phyloP scores from a whole-genome alignment of 129 eudicot species.

The Artemisia argyi region DNA sequence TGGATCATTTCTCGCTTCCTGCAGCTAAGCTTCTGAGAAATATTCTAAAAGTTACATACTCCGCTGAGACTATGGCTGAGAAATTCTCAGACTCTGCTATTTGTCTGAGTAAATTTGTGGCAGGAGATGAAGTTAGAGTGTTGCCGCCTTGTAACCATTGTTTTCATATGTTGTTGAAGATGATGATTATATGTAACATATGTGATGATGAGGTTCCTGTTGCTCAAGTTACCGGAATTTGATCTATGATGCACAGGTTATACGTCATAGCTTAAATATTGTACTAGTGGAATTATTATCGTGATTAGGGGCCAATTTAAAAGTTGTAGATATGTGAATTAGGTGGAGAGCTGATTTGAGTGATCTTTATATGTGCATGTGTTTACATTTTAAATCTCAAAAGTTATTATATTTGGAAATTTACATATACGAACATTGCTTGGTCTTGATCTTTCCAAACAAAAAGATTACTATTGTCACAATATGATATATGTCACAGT shows the following conservation, averaged over 20 bases:
- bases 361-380: too few relatives aligned
- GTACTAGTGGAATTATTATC: too few relatives aligned
- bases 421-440: too few relatives aligned
- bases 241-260: neutral
- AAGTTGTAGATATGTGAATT: too few relatives aligned
- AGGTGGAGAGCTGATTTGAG: too few relatives aligned
- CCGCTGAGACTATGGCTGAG: slow-evolving; percentile 23
- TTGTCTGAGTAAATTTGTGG: slow-evolving; percentile 56
- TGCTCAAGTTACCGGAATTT: neutral
- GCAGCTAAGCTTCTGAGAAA: slow-evolving; percentile 53
- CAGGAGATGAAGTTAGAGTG: slow-evolving; percentile 60
- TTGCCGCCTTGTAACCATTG: slow-evolving; percentile 73
- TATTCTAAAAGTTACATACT: slow-evolving; percentile 52
- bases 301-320: too few relatives aligned
- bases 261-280: too few relatives aligned
- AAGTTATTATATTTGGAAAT: too few relatives aligned
- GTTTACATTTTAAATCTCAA: too few relatives aligned
- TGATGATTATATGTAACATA: neutral
- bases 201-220: slow-evolving; percentile 9
- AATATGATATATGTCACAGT: too few relatives aligned
- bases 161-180: slow-evolving; percentile 49
- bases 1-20: slow-evolving; percentile 15
- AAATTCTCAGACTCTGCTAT: slow-evolving; percentile 55
- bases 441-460: too few relatives aligned
- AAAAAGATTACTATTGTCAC: too few relatives aligned